A percentile compares a stretch with the other conserved stretches of the same genome.
Evolutionary conservation across 208 protist genomes (phyloP).

Genomic region (Wallacemonas sp.): DNA sequence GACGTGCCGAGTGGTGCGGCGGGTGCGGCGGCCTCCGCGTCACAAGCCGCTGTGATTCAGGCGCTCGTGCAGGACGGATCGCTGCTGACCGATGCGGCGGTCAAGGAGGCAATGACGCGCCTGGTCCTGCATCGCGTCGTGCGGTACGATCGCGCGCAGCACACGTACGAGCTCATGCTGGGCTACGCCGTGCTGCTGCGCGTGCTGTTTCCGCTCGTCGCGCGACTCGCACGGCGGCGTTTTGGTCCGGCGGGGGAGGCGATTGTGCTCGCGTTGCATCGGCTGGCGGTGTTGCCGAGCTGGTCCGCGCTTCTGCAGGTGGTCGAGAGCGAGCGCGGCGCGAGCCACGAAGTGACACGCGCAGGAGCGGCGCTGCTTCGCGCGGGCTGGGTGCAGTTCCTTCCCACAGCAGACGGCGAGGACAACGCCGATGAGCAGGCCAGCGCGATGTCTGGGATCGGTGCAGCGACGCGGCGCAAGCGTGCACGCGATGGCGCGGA

Average conservation of each 20-base stretch:
- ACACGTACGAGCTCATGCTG: slow-evolving; percentile 51
- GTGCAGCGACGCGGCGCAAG: no score
- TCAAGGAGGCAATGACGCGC: slow-evolving; percentile 73
- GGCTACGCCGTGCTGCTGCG: slow-evolving; percentile 65
- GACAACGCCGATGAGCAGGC: not conserved
- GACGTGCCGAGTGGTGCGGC: not conserved
- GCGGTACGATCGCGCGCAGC: slow-evolving; percentile 22
- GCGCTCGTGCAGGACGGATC: slow-evolving; percentile 5
- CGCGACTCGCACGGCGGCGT: slow-evolving; percentile 43
- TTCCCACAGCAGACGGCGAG: slow-evolving; percentile 4
- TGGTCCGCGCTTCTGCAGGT: slow-evolving; percentile 40
- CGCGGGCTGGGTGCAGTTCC: slow-evolving; percentile 51
- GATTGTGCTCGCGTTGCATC: slow-evolving; percentile 49
- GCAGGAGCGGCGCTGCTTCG: slow-evolving; percentile 45
- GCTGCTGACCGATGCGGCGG: slow-evolving; percentile 44
- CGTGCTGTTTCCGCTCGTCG: slow-evolving; percentile 56
- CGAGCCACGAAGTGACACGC: slow-evolving; percentile 35
- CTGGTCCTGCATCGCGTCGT: slow-evolving; percentile 78
- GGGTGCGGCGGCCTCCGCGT: not conserved
- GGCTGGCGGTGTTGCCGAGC: slow-evolving; percentile 56
- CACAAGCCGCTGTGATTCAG: not conserved
- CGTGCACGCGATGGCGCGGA: not conserved
- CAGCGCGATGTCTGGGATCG: not conserved
- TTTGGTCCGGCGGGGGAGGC: slow-evolving; percentile 64
- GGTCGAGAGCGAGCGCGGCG: slow-evolving; percentile 26